Conservation (phyloP, 2,329 filamentous ascomycete genomes). For the Aspergillus tubingensis region DNA sequence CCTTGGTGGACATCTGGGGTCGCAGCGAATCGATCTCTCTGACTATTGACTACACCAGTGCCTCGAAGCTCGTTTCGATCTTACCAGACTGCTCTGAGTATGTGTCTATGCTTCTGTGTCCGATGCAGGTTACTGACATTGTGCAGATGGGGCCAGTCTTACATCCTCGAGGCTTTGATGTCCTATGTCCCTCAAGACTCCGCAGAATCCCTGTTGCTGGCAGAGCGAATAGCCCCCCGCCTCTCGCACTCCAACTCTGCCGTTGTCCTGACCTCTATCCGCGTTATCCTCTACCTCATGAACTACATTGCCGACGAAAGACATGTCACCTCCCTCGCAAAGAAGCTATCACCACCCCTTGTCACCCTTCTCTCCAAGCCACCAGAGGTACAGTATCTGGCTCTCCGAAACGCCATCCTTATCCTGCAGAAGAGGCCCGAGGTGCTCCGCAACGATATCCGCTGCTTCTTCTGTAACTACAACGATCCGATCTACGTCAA, state of each 20-base stretch:
- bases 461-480: constrained; percentile 99
- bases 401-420: constrained; percentile 86
- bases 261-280: constrained; percentile 92
- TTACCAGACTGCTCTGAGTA: constrained; percentile 96
- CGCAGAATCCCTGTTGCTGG: constrained; percentile 81
- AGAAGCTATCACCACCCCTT: constrained; percentile 90
- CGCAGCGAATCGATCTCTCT: constrained; percentile 95
- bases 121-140: constrained; percentile 15
- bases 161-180: constrained; percentile 96
- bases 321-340: constrained; percentile 81
- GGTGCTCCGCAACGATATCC: constrained; percentile 91
- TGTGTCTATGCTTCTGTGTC: constrained; percentile 37
- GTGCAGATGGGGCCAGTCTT: constrained; percentile 92
- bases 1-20: constrained; percentile 97
- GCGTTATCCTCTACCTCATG: constrained; percentile 95
- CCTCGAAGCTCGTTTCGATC: constrained; percentile 97
- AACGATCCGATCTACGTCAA: constrained; percentile 99
- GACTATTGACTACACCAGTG: constrained; percentile 95
- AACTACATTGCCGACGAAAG: constrained; percentile 96
- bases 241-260: constrained; percentile 96
- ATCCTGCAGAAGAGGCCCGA: constrained; percentile 92
- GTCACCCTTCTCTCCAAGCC: constrained; percentile 95
- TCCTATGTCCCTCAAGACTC: constrained; percentile 94
- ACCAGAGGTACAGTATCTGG: constrained; percentile 96
- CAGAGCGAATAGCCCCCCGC: constrained; percentile 91